Conservation (phyloP, 257 asterid species). For the Solanum pennellii region DNA sequence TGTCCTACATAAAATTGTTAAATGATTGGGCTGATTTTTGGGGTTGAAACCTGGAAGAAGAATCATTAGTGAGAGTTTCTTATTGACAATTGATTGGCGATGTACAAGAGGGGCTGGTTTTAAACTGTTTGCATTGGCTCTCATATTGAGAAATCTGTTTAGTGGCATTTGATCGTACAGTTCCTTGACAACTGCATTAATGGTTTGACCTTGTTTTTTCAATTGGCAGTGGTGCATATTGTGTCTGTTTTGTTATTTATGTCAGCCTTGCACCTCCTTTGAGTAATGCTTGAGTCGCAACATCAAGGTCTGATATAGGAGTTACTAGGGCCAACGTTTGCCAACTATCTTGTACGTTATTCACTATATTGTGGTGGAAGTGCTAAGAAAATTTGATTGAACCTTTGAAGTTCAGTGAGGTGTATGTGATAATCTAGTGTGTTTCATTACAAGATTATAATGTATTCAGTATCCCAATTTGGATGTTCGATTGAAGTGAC, state of each 20-base stretch:
- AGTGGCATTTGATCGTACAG: slow-evolving; percentile 7
- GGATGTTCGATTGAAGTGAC: neutral
- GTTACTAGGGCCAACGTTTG: neutral
- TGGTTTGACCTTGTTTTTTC: neutral
- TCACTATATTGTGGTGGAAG: neutral
- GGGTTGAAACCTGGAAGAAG: neutral
- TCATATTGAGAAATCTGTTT: neutral
- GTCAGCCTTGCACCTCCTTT: neutral
- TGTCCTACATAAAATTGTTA: neutral
- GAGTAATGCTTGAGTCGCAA: neutral
- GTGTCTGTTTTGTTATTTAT: neutral
- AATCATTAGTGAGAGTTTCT: neutral
- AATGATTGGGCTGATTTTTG: neutral
- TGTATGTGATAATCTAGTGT: neutral
- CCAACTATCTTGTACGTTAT: neutral
- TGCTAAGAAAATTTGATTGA: neutral
- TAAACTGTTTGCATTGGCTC: neutral
- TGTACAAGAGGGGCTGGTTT: neutral
- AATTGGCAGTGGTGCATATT: neutral
- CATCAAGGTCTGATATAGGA: neutral
- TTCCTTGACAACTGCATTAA: neutral
- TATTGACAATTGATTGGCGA: neutral
- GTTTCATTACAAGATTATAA: neutral
- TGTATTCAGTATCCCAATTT: neutral
- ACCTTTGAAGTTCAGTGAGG: neutral